Base-by-base conservation (phyloP, 2,329 filamentous ascomycete genomes). In the Colletotrichum tropicale region DNA sequence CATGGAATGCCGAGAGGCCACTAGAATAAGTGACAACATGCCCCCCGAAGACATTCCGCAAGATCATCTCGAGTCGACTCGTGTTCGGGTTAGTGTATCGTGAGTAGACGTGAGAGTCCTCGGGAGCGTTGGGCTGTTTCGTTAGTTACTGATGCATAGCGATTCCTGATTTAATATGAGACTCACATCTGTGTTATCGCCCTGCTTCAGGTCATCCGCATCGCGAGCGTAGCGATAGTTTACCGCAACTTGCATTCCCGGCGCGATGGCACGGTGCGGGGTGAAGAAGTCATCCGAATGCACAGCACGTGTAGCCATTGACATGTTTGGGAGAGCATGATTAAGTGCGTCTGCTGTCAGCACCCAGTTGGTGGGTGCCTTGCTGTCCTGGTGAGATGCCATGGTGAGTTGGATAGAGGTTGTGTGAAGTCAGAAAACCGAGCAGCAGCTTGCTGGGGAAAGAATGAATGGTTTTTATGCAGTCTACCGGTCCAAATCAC, bases 101-200 rank as follows among this genome's bases (percentile, higher is more conserved):
- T 4, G 55, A 58, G 26, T 58, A 58, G 16, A 58, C 55, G 26
- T 58, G 55, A 58, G 55, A 58, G 16, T 58, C 55, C 12, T 28
- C 55, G 21, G 55, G 55, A 15, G 55, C 55, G 2, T 58, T 58
- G 16, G 24, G 55, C 55, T 58, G 9, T 28, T 58, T 58, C 13
- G n/a, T 58, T 3, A 58, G 12, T n/a, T 21, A 7, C n/a, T 21
- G 43, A 21, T 1, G 10, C 43, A 13, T 0, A 1, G 18, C 0
- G 1, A 48, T 6, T 48, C 0, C 7, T 48, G 6, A 21, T 48
- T 7, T 1, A 13, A 0, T 0, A 1, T 0, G 6, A 48, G 43
- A 58, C 55, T 58, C 16, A 58, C 55, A 28, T 58, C 55, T 7
- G 55, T 58, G 24, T 58, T 58, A 0, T 58, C 24, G 21, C 55